A percentile compares a stretch with the other conserved stretches of the same genome.
Evolutionary conservation across 495 filamentous ascomycete species (phyloP).

Genomic region (Aspergillus funiculosus): DNA sequence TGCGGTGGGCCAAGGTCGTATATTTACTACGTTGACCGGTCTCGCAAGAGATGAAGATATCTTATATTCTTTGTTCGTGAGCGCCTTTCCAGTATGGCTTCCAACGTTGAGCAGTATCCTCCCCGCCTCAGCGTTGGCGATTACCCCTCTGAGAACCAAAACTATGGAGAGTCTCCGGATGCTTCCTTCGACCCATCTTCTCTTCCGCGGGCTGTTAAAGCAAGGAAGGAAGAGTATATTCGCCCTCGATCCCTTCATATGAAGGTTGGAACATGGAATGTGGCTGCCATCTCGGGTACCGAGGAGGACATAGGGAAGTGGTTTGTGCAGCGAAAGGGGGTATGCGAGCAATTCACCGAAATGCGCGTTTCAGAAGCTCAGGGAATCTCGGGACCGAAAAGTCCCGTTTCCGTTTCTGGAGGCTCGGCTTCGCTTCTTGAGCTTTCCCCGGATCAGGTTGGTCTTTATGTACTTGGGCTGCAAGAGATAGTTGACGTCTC

Average conservation of each 20-base stretch:
- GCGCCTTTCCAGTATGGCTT: constrained; percentile 15
- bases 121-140: constrained; percentile 9
- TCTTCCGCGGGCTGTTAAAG: constrained; percentile 57
- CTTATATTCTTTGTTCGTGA: background rate
- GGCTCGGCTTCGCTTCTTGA: constrained; percentile 2
- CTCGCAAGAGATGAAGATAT: background rate
- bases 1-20: background rate
- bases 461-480: constrained; percentile 82
- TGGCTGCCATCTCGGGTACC: constrained; percentile 72
- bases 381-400: background rate
- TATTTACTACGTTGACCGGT: constrained; percentile 1
- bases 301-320: constrained; percentile 81
- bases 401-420: background rate
- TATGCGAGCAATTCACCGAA: constrained; percentile 54
- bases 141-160: constrained; percentile 23
- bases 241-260: constrained; percentile 62
- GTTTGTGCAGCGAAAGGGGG: constrained; percentile 72
- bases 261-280: constrained; percentile 94
- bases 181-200: constrained; percentile 33
- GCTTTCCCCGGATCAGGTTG: constrained; percentile 55
- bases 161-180: constrained; percentile 13
- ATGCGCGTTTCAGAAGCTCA: constrained; percentile 18
- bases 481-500: constrained; percentile 90
- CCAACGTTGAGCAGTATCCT: constrained; percentile 12
- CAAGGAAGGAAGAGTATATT: constrained; percentile 72